Conservation (phyloP, 139 green algal species). For the Chlamydomonas incerta region DNA sequence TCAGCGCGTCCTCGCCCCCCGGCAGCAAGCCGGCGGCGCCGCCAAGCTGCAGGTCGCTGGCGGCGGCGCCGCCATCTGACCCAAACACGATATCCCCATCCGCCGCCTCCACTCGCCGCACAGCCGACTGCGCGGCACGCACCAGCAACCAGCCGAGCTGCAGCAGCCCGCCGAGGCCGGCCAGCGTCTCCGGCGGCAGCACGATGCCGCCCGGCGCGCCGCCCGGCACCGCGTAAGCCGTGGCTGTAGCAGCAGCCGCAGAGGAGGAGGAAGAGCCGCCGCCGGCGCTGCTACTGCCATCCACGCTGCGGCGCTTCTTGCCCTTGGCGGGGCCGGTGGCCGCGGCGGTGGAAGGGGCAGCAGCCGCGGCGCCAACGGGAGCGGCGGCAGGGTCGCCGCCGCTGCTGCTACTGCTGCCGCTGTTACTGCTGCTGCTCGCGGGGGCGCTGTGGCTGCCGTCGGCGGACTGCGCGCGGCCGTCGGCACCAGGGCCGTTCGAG, state of each 20-base stretch:
- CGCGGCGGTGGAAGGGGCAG: too few species aligned
- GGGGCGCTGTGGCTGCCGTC: neutral
- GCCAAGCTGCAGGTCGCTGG: neutral
- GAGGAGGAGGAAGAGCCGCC: too few species aligned
- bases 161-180: slow-evolving; percentile 1
- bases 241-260: neutral
- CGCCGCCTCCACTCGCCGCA: neutral
- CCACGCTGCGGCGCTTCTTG: neutral
- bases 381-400: too few species aligned
- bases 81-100: neutral
- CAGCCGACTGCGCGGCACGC: neutral
- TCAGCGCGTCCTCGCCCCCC: neutral
- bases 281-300: too few species aligned
- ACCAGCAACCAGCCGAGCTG: neutral
- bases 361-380: too few species aligned
- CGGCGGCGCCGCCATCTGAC: too few species aligned
- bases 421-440: neutral
- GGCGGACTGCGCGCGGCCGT: too few species aligned
- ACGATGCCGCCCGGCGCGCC: neutral
- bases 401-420: slow-evolving; percentile 14
- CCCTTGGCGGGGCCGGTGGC: too few species aligned
- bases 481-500: too few species aligned
- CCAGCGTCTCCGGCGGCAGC: slow-evolving; percentile 23
- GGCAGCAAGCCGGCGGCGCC: neutral
- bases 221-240: neutral